Evolutionary conservation across 176 grass and related monocot species (phyloP).

Genomic region (Pontederia crassipes): DNA sequence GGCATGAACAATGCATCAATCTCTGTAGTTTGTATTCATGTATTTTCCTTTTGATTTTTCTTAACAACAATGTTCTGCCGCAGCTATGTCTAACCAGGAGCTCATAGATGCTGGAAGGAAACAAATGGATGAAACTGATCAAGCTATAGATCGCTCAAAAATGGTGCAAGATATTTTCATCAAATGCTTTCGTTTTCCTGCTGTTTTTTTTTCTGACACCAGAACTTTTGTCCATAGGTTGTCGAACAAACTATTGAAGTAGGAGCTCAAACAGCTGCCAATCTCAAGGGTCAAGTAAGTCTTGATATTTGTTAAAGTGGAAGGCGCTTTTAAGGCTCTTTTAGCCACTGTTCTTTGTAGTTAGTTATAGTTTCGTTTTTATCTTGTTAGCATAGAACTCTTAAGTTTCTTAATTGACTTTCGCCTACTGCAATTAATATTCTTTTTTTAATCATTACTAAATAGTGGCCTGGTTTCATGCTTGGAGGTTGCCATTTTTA

Average conservation of each 20-base stretch:
- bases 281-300: conserved; percentile 78
- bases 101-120: conserved; percentile 69
- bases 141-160: conserved; percentile 88
- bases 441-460: no score
- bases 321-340: background rate
- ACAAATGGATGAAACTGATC: conserved; percentile 95
- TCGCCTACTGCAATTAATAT: no score
- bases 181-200: background rate
- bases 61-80: conserved; percentile 17
- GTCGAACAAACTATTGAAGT: conserved; percentile 96
- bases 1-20: no score
- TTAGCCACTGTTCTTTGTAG: background rate
- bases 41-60: conserved; percentile 1
- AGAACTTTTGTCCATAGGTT: conserved; percentile 44
- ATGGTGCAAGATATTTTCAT: conserved; percentile 29
- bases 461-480: no score
- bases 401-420: no score
- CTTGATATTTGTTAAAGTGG: background rate
- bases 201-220: conserved; percentile 4
- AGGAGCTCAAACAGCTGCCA: conserved; percentile 85
- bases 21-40: no score
- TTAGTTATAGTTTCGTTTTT: background rate
- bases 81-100: conserved; percentile 95
- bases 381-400: no score
- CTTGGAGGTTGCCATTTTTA: no score